These are phyloP conservation scores for Claviceps sp. DNA, from an alignment of 2,329 filamentous ascomycete genomes.

Conservation along the genomic window DNA sequence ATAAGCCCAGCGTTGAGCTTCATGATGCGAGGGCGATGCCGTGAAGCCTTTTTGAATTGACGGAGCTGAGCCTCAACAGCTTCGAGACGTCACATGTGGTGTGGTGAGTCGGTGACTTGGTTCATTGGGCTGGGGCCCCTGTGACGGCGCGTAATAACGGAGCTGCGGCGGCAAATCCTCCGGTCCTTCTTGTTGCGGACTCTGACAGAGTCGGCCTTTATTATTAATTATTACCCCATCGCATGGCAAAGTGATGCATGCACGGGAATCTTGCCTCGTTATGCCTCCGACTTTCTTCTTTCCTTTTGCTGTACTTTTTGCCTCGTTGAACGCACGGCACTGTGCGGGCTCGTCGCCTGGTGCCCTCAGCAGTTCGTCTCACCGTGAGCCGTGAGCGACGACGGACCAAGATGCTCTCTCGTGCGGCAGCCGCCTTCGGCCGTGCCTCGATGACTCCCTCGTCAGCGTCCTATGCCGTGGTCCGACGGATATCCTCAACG, in stretches of 20 bases:
- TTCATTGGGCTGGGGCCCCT: neutral
- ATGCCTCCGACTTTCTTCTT: neutral
- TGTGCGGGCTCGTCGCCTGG: neutral
- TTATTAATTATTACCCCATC: too few relatives aligned
- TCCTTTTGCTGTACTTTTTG: neutral
- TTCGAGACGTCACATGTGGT: slow-evolving; percentile 17
- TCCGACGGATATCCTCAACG: neutral
- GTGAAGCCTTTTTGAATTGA: slow-evolving; percentile 19
- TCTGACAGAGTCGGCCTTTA: neutral
- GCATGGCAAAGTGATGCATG: neutral
- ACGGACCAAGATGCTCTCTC: slow-evolving; percentile 11
- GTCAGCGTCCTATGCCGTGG: slow-evolving; percentile 11
- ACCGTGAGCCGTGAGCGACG: neutral
- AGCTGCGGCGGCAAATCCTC: slow-evolving; percentile 7
- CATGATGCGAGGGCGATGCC: slow-evolving; percentile 21
- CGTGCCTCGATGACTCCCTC: slow-evolving; percentile 9
- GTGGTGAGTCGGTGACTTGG: neutral
- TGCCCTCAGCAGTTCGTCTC: neutral
- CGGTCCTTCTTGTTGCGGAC: neutral
- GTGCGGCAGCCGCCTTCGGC: slow-evolving; percentile 11
- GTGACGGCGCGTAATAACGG: neutral
- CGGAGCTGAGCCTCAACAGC: slow-evolving; percentile 7
- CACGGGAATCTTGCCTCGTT: neutral
- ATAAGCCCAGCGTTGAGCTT: slow-evolving; percentile 28
- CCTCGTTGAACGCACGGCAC: neutral